Evolutionary conservation across 257 asterid species (phyloP), one percentile per base, ranked within the genome.

Genomic region (Penstemon eatonii): DNA sequence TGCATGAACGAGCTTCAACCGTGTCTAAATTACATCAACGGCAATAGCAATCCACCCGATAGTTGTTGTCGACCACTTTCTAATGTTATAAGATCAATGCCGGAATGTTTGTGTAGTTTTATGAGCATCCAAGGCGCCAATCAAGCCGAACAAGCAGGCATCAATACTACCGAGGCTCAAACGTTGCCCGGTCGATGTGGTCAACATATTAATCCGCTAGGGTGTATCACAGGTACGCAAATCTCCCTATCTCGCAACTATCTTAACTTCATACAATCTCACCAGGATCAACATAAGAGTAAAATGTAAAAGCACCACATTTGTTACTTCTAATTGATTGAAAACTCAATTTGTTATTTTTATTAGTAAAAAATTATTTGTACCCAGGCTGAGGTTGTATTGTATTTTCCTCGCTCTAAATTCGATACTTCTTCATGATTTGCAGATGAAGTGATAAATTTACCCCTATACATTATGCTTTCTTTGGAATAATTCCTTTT

Each of bases 101-200:
- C 98, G 0, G 98, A 87, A 66, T 89, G 98, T 67, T 61, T 91
- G 61, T 91, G 98, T 44, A 76, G 81, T 8, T 33, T 89, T 82
- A 84, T 91, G 41, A 91, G 83, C 68, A 75, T 85, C 25, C 65
- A 74, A 6, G 98, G 98, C 9, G 78, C 95, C 44, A 80, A 83
- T 49, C 85, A 75, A 18, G 98, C 98, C 0, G 84, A 87, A 53
- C 80, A 62, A 59, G 84, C 95, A 0, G 96, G 98, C 3, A 80
- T 91, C 40, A 84, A 91, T 41, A 66, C 73, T 2, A 81, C 85
- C 6, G 75, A 86, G 19, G 96, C 93, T 5, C 96, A 89, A 18
- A 84, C 86, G 10, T 68, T 91, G 66, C 98, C 96, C 0, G 96
- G 85, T 13, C 73, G 91, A 45, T 91, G 98, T 4, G 98, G 96